Percentiles rank a stretch among this genome's conserved stretches.
Conservation (phyloP, 805 yeast genomes). For the Vanderwaltozyma polyspora region DNA sequence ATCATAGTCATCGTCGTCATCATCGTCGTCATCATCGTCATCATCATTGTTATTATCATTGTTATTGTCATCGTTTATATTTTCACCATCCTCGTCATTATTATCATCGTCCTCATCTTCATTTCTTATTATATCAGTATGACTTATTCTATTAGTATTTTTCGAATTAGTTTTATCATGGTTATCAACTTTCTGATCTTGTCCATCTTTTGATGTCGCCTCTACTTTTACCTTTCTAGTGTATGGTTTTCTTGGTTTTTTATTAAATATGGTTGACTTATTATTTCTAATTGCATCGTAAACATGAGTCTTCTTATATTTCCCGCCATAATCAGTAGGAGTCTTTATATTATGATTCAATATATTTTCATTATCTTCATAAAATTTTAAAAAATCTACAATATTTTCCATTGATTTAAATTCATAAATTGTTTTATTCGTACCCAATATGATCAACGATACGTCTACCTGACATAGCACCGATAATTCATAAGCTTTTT, state of each 20-base stretch:
- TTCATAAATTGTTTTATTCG: conserved; percentile 74
- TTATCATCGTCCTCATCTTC: not conserved
- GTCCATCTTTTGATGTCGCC: not conserved
- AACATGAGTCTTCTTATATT: conserved; percentile 26
- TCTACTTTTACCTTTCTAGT: conserved; percentile 1
- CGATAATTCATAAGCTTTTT: conserved; percentile 50
- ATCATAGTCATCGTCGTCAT: conserved; percentile 4
- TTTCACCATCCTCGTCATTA: not conserved
- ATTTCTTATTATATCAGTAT: not conserved
- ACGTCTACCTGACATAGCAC: conserved; percentile 88
- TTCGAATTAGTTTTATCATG: not conserved
- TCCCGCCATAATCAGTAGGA: conserved; percentile 61
- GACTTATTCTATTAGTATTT: not conserved
- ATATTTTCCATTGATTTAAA: conserved; percentile 59
- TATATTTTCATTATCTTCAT: conserved; percentile 20
- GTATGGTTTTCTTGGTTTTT: conserved; percentile 3
- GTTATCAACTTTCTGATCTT: not conserved
- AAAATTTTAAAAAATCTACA: conserved; percentile 34
- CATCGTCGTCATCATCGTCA: not conserved
- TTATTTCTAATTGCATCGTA: conserved; percentile 3
- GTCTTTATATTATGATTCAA: conserved; percentile 5
- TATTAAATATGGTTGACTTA: conserved; percentile 1
- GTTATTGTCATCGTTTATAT: not conserved
- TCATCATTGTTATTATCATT: not conserved
- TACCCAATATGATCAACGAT: conserved; percentile 79